phyloP scores from a whole-genome alignment of 192 early-diverging fungal species.

The Podila epigama region DNA sequence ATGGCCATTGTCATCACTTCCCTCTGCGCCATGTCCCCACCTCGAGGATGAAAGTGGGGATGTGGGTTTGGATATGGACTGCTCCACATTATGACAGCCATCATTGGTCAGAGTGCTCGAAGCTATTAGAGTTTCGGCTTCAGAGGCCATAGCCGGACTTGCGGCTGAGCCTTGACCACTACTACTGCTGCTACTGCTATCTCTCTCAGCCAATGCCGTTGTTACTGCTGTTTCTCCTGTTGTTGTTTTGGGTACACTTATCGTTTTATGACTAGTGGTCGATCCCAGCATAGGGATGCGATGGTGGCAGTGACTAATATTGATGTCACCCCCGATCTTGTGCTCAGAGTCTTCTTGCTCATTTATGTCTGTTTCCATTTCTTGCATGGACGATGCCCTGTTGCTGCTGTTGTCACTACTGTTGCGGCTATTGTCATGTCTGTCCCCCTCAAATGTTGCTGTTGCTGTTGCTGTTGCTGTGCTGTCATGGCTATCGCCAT shows the following conservation, averaged over 20 bases:
- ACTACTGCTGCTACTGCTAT: neutral
- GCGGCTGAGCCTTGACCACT: neutral
- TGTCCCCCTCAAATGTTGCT: neutral
- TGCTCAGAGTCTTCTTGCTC: too few relatives aligned
- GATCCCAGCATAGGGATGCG: too few relatives aligned
- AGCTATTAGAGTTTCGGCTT: constrained; percentile 18
- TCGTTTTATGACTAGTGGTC: too few relatives aligned
- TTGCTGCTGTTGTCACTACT: neutral
- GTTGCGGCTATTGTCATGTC: neutral
- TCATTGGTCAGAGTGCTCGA: neutral
- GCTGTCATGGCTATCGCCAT: neutral
- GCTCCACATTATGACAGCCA: neutral
- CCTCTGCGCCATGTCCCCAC: too few relatives aligned
- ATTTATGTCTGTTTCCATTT: too few relatives aligned
- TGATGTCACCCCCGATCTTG: too few relatives aligned
- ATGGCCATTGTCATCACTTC: neutral
- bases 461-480: neutral
- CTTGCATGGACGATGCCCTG: neutral
- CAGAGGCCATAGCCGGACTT: constrained; percentile 4
- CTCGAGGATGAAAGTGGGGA: too few relatives aligned
- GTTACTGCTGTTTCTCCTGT: neutral
- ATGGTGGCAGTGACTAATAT: too few relatives aligned
- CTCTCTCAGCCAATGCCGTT: neutral
- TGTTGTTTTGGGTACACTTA: too few relatives aligned
- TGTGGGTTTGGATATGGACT: neutral